These are phyloP conservation scores for Tetraselmis striata DNA, from an alignment of 139 green algal species.

Conservation along the genomic window DNA sequence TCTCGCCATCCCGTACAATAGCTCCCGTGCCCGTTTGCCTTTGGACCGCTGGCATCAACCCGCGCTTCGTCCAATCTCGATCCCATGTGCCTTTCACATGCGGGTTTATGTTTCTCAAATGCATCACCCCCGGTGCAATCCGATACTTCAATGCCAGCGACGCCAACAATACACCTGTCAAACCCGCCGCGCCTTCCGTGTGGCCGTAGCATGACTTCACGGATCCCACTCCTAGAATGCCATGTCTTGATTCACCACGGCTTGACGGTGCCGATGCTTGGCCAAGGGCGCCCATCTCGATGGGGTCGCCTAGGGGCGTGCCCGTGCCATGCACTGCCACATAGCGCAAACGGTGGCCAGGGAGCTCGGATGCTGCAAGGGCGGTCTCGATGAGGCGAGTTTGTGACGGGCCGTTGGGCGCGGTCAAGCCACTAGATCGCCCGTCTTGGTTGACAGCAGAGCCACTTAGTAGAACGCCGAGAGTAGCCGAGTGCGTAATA, in stretches of 20 bases:
- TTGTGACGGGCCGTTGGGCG: conserved; percentile 82
- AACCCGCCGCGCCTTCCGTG: conserved; percentile 64
- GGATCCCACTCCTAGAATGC: conserved; percentile 32
- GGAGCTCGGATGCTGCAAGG: conserved; percentile 13
- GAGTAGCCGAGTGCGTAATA: background rate
- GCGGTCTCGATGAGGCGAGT: conserved; percentile 52
- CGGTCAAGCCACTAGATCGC: conserved; percentile 72
- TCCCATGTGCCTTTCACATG: too few relatives aligned
- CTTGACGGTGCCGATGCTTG: conserved; percentile 47
- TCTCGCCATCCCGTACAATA: too few relatives aligned
- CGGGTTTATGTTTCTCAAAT: conserved; percentile 6
- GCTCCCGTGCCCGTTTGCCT: too few relatives aligned
- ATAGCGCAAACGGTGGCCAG: background rate
- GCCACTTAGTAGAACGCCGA: conserved; percentile 23
- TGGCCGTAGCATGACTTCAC: conserved; percentile 66
- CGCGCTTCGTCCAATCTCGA: too few relatives aligned
- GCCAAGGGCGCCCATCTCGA: conserved; percentile 28
- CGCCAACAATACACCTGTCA: too few relatives aligned
- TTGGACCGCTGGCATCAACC: too few relatives aligned
- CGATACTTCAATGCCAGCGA: too few relatives aligned
- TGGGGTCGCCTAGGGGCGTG: conserved; percentile 40
- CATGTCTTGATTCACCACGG: too few relatives aligned
- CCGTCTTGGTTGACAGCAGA: conserved; percentile 61
- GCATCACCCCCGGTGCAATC: background rate
- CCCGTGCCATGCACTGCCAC: conserved; percentile 42